phyloP scores from a whole-genome alignment of 2,329 filamentous ascomycete genomes.

The Aspergillus nomiae region DNA sequence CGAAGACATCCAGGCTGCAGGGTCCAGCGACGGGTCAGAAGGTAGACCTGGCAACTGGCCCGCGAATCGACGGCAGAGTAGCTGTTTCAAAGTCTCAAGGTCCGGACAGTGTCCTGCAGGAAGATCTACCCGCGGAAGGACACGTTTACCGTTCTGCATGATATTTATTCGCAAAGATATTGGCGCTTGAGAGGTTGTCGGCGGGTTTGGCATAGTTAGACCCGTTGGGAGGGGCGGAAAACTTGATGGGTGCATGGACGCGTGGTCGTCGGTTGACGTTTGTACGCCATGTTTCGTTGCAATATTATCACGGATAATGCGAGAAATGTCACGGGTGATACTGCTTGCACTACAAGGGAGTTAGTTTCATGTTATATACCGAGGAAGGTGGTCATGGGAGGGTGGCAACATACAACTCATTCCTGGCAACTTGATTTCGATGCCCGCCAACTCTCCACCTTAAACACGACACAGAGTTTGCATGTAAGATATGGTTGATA shows the following conservation, averaged over 20 bases:
- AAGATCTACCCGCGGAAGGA: constrained; percentile 41
- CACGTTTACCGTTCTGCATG: constrained; percentile 41
- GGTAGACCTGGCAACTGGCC: constrained; percentile 32
- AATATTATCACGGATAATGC: constrained; percentile 43
- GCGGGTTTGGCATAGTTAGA: constrained; percentile 10
- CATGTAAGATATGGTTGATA: constrained; percentile 39
- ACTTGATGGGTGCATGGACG: constrained; percentile 14
- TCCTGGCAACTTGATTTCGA: constrained; percentile 31
- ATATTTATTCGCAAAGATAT: constrained; percentile 42
- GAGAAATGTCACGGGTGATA: constrained; percentile 44
- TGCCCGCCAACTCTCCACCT: constrained; percentile 41
- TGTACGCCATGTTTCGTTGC: constrained; percentile 25
- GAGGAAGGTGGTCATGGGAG: not conserved
- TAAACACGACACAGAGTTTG: constrained; percentile 33
- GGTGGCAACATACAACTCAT: constrained; percentile 40
- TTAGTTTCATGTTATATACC: constrained; percentile 20
- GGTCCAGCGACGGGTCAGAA: constrained; percentile 23
- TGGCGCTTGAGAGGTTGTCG: constrained; percentile 17
- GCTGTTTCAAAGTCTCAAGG: constrained; percentile 33
- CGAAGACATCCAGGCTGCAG: constrained; percentile 20
- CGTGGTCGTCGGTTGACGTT: constrained; percentile 12
- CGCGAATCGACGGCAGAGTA: constrained; percentile 33
- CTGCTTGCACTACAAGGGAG: constrained; percentile 39
- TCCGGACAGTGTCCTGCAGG: constrained; percentile 38
- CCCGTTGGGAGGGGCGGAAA: constrained; percentile 19